These are phyloP conservation scores for Cyathus striatus DNA, from an alignment of 768 basidiomycete species.

Conservation along the genomic window DNA sequence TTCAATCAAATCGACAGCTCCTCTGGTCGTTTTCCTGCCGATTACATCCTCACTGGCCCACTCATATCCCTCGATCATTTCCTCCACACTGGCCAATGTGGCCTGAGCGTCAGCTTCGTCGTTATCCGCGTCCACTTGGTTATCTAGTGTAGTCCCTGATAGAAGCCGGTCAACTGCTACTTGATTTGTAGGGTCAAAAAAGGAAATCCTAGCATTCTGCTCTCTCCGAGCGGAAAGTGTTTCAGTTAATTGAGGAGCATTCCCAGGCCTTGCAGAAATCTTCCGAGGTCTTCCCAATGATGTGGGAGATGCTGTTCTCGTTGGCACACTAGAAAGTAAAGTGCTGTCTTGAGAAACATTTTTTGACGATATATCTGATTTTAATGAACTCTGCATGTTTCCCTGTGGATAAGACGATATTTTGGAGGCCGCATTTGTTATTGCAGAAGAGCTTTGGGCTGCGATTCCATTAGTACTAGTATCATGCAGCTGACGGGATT, in stretches of 20 bases:
- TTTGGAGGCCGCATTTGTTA: too few relatives aligned
- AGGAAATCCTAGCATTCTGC: conserved; percentile 71
- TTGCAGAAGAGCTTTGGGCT: too few relatives aligned
- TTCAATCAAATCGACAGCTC: conserved; percentile 89
- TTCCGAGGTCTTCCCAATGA: conserved; percentile 21
- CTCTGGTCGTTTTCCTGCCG: conserved; percentile 55
- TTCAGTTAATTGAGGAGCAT: conserved; percentile 20
- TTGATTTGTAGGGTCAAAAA: conserved; percentile 80
- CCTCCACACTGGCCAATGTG: conserved; percentile 89
- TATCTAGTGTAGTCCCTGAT: conserved; percentile 30
- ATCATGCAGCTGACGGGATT: conserved; percentile 38
- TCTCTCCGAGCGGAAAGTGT: conserved; percentile 43
- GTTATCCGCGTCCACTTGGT: conserved; percentile 42
- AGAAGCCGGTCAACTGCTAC: conserved; percentile 67
- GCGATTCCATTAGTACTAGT: conserved; percentile 36
- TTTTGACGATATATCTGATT: too few relatives aligned
- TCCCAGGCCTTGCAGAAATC: conserved; percentile 18
- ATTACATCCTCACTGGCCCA: conserved; percentile 86
- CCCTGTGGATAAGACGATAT: too few relatives aligned
- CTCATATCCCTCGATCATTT: conserved; percentile 98
- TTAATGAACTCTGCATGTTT: too few relatives aligned
- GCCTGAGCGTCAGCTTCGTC: conserved; percentile 76
- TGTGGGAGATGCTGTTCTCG: conserved; percentile 17
- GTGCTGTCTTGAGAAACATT: conserved; percentile 13
- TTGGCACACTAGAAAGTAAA: conserved; percentile 6